Base-by-base conservation (phyloP, 1,139 yeast genomes). In the Geotrichum fermentans region DNA sequence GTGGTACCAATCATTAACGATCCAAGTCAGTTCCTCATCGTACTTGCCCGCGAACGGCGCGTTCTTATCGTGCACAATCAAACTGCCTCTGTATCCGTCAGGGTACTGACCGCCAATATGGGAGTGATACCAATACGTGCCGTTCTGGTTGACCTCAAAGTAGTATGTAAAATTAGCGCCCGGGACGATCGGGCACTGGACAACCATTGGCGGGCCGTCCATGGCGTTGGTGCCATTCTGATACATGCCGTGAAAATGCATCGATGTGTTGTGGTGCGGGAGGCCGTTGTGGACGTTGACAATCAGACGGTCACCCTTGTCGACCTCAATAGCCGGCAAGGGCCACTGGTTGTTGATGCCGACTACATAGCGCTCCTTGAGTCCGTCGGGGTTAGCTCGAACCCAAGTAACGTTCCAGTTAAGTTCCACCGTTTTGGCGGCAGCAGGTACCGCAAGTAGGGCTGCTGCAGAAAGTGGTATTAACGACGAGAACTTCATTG, bases 111-210 rank as follows among this genome's bases (percentile, higher is more conserved):
- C 83, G 11, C 78, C 75, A 22, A 86, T 78, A 68, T 90, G 97
- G n/a, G 96, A 84, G 67, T 90, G 97, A 71, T 90, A 90, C 97
- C 97, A 90, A 73, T 76, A 90, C 3, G 95, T 78, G 55, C 97
- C 97, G 42, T 74, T 77, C 65, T 90, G 96, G 63, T 82, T 80
- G 39, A 88, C 88, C 11, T 95, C 83, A 67, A 90, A 90, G 72
- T 90, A 87, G 63, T 71, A 71, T 36, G 73, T 82, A 79, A 83
- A 76, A 10, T 83, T 77, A 52, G 73, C 74, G 20, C 87, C 87
- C 1, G 94, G 85, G 11, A 84, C 79, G 53, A 87, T 80, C 35
- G 96, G 95, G 72, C 96, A 88, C 68, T 90, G 97, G 29, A 87
- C 82, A 26, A 89, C 76, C 77, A 78, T 73, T 60, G 84, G 85